These are phyloP conservation scores for Epithele typhae DNA, from an alignment of 768 basidiomycete genomes.

Conservation along the genomic window DNA sequence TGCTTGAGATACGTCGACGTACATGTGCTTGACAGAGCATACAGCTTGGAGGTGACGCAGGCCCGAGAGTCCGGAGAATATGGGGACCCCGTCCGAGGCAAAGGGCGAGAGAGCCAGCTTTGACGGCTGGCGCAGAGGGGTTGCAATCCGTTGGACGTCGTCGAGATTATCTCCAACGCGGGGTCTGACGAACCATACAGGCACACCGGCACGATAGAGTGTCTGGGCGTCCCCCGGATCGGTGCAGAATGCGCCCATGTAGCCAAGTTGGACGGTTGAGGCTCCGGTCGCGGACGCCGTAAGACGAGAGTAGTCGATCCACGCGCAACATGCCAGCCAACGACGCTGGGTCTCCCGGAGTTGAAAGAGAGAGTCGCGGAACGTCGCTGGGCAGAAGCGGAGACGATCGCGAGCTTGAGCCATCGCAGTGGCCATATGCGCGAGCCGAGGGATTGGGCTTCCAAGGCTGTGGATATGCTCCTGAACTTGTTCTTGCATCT, in stretches of 20 bases:
- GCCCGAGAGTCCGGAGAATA: background rate
- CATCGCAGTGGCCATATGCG: background rate
- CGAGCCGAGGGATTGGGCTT: background rate
- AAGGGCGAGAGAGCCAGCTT: too few species aligned
- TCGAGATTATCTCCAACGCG: background rate
- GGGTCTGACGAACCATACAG: background rate
- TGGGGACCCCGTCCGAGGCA: background rate
- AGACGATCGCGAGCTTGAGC: background rate
- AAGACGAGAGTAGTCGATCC: background rate
- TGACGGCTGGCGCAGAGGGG: too few species aligned
- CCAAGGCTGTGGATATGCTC: background rate
- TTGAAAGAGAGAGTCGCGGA: background rate
- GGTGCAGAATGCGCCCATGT: slow-evolving; percentile 1
- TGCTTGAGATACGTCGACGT: background rate
- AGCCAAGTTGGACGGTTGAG: background rate
- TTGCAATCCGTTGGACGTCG: background rate
- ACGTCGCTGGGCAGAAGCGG: background rate
- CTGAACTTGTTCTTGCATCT: background rate
- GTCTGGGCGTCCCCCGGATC: background rate
- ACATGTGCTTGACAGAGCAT: background rate
- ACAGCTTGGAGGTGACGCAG: background rate
- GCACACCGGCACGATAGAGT: background rate
- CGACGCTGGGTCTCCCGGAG: background rate
- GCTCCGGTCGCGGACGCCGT: background rate
- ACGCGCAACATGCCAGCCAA: background rate